Base-by-base conservation (phyloP, 2,329 filamentous ascomycete genomes). In the Sporothrix globosa region DNA sequence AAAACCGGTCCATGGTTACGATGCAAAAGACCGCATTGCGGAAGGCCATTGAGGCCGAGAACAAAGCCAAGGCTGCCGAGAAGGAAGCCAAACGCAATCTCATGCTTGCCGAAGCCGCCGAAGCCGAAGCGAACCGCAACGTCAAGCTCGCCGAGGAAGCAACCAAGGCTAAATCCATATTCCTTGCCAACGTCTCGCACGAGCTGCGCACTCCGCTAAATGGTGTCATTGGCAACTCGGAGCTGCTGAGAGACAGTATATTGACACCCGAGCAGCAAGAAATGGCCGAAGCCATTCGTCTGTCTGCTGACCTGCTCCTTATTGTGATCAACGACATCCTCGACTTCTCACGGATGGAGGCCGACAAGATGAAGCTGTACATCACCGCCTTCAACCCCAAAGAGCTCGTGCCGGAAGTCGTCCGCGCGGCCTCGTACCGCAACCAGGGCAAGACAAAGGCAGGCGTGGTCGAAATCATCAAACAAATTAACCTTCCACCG, bases 301-400 rank as follows among this genome's bases (percentile, higher is more conserved):
- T 94, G 44, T 96, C 92, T 65, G 93, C 92, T 0, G 93, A 97
- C 77, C 88, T 96, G 19, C 82, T 97, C 17, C 83, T 97, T 34
- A 96, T 93, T 0, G 92, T 97, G 63, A 97, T 97, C 81, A 97
- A 97, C 77, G 95, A 98, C 77, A 97, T 97, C 68, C 84, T 97
- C 4, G 95, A 98, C 80, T 96, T 97, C 78, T 97, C 93, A 39
- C 96, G 97, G 79, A 93, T 96, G 82, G 93, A 97, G 78, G 92
- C 91, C 2, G 92, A 94, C 75, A 91, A 93, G 78, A 90, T 97
- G 82, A 93, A 96, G 77, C 86, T 94, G 1, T 92, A 92, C 77
- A 85, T 90, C 71, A 89, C 89, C 69, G 87, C 87, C 9, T 90
- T 90, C 79, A 90, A 89, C 74, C 87, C 88, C 0, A 85, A 87